Evolutionary conservation across 1,284 basidiomycete genomes (phyloP).

Genomic region (Pisolithus thermaeus): DNA sequence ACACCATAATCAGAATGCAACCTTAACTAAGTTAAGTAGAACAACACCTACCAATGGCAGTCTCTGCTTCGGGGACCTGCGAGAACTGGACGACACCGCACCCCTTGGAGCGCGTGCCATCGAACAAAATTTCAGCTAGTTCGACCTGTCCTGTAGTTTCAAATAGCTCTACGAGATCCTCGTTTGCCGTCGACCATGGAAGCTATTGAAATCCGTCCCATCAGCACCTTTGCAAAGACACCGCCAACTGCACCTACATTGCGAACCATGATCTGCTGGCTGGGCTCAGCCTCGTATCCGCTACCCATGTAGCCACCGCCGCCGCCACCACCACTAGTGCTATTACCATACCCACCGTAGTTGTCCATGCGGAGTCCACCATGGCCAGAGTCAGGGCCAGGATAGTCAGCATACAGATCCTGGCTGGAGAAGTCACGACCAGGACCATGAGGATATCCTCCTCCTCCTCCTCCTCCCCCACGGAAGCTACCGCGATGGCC

Average conservation of each 20-base stretch:
- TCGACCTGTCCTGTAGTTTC: slow-evolving; percentile 96
- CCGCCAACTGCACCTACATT: slow-evolving; percentile 66
- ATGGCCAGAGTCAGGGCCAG: slow-evolving; percentile 62
- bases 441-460: slow-evolving; percentile 43
- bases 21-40: background rate
- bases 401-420: slow-evolving; percentile 78
- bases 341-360: slow-evolving; percentile 34
- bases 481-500: slow-evolving; percentile 52
- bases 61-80: slow-evolving; percentile 85
- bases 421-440: slow-evolving; percentile 73
- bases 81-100: slow-evolving; percentile 94
- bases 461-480: slow-evolving; percentile 29
- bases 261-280: slow-evolving; percentile 95
- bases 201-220: slow-evolving; percentile 45
- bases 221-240: background rate
- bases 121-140: slow-evolving; percentile 90
- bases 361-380: slow-evolving; percentile 46
- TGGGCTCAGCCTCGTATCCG: slow-evolving; percentile 63
- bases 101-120: slow-evolving; percentile 87
- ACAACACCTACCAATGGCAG: slow-evolving; percentile 69
- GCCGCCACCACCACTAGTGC: slow-evolving; percentile 34
- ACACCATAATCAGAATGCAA: background rate
- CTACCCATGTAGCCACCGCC: slow-evolving; percentile 23
- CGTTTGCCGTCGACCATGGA: slow-evolving; percentile 98
- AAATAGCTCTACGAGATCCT: slow-evolving; percentile 96